Conservation (phyloP, 306 rosid species). For the Canavalia ensiformis region DNA sequence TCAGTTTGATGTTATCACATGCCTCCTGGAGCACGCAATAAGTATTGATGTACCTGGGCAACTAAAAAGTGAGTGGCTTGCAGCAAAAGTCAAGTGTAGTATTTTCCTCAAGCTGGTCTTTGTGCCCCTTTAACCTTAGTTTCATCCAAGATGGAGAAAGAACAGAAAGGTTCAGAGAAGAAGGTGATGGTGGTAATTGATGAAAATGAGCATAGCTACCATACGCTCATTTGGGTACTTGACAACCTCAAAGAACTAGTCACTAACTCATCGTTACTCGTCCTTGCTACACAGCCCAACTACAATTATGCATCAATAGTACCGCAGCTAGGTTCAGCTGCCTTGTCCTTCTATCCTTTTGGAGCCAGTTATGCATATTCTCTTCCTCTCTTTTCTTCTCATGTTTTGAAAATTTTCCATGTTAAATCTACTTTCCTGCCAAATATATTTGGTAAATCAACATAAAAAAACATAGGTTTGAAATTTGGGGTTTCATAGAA, state of each 20-base stretch:
- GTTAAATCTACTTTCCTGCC: background rate
- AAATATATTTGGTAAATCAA: background rate
- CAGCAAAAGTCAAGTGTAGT: background rate
- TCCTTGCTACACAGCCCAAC: slow-evolving; percentile 19
- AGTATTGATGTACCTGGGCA: background rate
- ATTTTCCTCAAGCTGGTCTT: background rate
- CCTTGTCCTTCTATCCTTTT: background rate
- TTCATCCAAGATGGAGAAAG: background rate
- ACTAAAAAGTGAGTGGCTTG: background rate
- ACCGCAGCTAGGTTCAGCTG: background rate
- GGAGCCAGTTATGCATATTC: background rate
- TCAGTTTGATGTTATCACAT: background rate
- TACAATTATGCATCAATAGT: background rate
- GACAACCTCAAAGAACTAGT: slow-evolving; percentile 15
- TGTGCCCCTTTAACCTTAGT: background rate
- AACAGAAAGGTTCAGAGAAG: background rate
- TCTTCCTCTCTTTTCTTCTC: background rate
- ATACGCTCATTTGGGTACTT: slow-evolving; percentile 31
- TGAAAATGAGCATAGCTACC: background rate
- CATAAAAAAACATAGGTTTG: background rate
- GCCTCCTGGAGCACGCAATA: background rate
- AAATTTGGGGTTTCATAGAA: no score
- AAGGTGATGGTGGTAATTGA: background rate
- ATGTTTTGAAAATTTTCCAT: background rate
- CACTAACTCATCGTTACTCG: background rate